A percentile compares a stretch with the other conserved stretches of the same genome.
Conservation (phyloP, 805 yeast genomes). For the Schwanniomyces yamadae region DNA sequence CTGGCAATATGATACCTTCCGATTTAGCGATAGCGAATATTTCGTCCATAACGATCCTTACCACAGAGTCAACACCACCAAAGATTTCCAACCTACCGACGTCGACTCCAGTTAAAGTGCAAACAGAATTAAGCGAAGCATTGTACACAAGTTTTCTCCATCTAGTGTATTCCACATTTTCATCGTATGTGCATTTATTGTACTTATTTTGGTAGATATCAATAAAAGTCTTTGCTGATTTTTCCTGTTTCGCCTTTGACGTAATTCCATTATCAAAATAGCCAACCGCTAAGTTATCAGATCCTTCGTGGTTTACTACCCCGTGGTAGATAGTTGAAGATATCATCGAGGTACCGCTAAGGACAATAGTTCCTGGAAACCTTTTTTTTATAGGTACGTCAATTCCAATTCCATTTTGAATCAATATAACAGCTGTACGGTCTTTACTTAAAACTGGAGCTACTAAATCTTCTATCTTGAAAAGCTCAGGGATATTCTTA, state of each 20-base stretch:
- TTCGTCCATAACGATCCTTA: conserved; percentile 20
- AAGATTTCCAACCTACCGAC: conserved; percentile 21
- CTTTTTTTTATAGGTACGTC: conserved; percentile 18
- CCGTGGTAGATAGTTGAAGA: conserved; percentile 20
- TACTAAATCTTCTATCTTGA: conserved; percentile 35
- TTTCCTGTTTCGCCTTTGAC: conserved; percentile 9
- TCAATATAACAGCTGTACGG: conserved; percentile 20
- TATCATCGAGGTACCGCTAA: conserved; percentile 28
- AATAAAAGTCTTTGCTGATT: conserved; percentile 8
- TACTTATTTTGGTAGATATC: conserved; percentile 3
- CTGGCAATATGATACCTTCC: conserved; percentile 20
- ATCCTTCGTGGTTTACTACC: conserved; percentile 4
- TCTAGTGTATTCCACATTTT: conserved; percentile 42
- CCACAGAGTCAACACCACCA: conserved; percentile 18
- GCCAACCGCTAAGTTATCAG: conserved; percentile 9
- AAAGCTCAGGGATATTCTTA: conserved; percentile 23
- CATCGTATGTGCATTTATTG: conserved; percentile 31
- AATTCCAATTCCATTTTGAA: conserved; percentile 31
- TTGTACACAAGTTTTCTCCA: conserved; percentile 26
- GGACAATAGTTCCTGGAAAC: conserved; percentile 23
- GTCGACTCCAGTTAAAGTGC: conserved; percentile 20
- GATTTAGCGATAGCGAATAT: conserved; percentile 20
- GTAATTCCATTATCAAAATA: conserved; percentile 4
- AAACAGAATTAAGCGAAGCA: conserved; percentile 23
- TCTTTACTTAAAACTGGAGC: conserved; percentile 21